phyloP scores from a whole-genome alignment of 306 rosid species.

The Ochetophila trinervis region DNA sequence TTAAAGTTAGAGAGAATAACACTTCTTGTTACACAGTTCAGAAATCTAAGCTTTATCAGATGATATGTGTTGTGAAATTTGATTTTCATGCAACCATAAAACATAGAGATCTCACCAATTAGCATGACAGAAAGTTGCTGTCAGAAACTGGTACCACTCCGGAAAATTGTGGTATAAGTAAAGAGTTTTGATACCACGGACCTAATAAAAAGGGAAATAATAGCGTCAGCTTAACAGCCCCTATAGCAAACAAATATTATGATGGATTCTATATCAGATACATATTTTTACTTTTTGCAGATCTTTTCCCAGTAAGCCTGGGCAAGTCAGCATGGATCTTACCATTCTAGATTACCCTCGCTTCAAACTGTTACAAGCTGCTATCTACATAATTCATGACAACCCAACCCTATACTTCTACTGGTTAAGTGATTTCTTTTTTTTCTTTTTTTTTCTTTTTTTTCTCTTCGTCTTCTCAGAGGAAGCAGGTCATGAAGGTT shows the following conservation, averaged over 20 bases:
- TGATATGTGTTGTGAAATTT: neutral
- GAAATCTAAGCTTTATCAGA: neutral
- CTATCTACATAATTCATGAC: neutral
- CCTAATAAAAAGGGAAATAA: conserved; percentile 33
- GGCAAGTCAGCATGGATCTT: neutral
- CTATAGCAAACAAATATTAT: neutral
- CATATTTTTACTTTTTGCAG: neutral
- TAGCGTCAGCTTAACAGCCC: conserved; percentile 10
- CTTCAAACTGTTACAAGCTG: too few relatives aligned
- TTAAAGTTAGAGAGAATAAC: conserved; percentile 14
- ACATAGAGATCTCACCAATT: conserved; percentile 63
- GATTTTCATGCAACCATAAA: neutral
- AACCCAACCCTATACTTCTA: neutral
- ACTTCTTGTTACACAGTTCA: neutral
- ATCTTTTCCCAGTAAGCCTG: neutral
- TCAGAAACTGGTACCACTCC: conserved; percentile 85
- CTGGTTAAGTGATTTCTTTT: too few relatives aligned
- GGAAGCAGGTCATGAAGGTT: neutral
- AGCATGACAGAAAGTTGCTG: conserved; percentile 96
- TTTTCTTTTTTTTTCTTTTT: neutral
- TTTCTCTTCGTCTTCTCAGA: neutral
- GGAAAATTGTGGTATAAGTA: conserved; percentile 80
- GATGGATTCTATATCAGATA: neutral
- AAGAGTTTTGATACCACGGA: conserved; percentile 50
- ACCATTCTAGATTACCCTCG: too few relatives aligned